Evolutionary conservation across 257 asterid genomes (phyloP), one percentile per base, ranked within the genome.

Genomic region (Eucommia ulmoides): DNA sequence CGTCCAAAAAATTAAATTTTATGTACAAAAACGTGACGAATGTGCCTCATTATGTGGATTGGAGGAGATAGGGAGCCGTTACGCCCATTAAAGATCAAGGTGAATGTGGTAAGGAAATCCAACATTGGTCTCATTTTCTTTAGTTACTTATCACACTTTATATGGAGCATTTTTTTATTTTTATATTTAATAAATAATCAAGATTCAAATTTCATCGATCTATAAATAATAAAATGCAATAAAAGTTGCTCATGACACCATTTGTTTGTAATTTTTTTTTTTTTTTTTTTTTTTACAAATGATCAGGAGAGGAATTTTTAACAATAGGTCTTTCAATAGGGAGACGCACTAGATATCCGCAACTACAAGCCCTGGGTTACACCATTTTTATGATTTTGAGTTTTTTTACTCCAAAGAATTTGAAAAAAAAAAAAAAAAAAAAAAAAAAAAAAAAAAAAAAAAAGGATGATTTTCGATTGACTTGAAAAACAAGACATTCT

Each of bases 41-140:
- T 24, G 54, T 66, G 50, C 83, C 81, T 1, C 2, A 59, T 7
- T 62, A 17, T 49, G 17, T 49, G 20, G 69, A 76, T 52, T 72
- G 83, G 83, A 69, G 68, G 42, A 51, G 45, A 41, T 62, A 66
- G 19, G 84, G 78, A 35, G 72, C 67, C 26, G 67, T 66, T 15
- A 60, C 67, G 14, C 46, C 33, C 3, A 58, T 66, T 2, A 66
- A 66, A 48, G 59, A 55, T 29, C 72, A 66, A 53, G 62, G 62
- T 14, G 23, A 17, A 44, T 66, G 72, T 23, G 72, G 72, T 66
- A 33, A 49, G 59, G 9, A 35, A 35, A n/a, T n/a, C n/a, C n/a
- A n/a, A n/a, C n/a, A n/a, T n/a, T n/a, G n/a, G n/a, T n/a, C n/a
- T n/a, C n/a, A n/a, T n/a, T n/a, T n/a, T n/a, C n/a, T n/a, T n/a